These are phyloP conservation scores for Amphibolis antarctica DNA, from an alignment of 106 monocot genomes.

Conservation along the genomic window DNA sequence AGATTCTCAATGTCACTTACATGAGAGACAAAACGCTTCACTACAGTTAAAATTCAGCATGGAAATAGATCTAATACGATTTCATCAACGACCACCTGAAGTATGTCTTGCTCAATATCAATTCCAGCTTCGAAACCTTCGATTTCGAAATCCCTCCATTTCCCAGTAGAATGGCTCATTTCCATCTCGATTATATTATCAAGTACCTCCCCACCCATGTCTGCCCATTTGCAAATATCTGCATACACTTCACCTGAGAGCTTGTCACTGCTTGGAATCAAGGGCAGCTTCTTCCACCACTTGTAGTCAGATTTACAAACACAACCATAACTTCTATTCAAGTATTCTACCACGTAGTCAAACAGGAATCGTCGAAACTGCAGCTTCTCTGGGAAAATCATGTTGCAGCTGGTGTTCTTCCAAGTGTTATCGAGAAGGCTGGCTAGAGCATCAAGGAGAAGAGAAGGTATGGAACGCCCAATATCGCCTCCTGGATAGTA, in stretches of 20 bases:
- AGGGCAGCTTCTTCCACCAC: slow-evolving; percentile 23
- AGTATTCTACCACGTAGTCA: slow-evolving; percentile 58
- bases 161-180: slow-evolving; percentile 10
- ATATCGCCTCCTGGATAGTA: slow-evolving; percentile 3
- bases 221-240: slow-evolving; percentile 32
- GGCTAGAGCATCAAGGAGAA: slow-evolving; percentile 38
- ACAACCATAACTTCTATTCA: slow-evolving; percentile 31
- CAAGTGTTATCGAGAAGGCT: slow-evolving; percentile 13
- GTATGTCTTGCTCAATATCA: slow-evolving; percentile 41
- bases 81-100: slow-evolving; percentile 49
- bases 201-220: slow-evolving; percentile 28
- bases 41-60: not conserved
- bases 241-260: slow-evolving; percentile 25
- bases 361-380: slow-evolving; percentile 25
- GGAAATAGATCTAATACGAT: slow-evolving; percentile 36
- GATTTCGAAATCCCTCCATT: slow-evolving; percentile 31
- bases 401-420: not conserved
- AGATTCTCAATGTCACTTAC: too few species aligned
- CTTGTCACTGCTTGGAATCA: slow-evolving; percentile 18
- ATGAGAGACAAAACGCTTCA: too few species aligned
- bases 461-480: slow-evolving; percentile 13
- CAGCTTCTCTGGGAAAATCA: slow-evolving; percentile 2
- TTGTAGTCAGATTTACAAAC: slow-evolving; percentile 36
- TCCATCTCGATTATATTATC: slow-evolving; percentile 54
- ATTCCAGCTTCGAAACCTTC: slow-evolving; percentile 45